A percentile compares a stretch with the other conserved stretches of the same genome.
These are phyloP conservation scores for Yarrowia sp. DNA, from an alignment of 805 yeast species.

Conservation along the genomic window DNA sequence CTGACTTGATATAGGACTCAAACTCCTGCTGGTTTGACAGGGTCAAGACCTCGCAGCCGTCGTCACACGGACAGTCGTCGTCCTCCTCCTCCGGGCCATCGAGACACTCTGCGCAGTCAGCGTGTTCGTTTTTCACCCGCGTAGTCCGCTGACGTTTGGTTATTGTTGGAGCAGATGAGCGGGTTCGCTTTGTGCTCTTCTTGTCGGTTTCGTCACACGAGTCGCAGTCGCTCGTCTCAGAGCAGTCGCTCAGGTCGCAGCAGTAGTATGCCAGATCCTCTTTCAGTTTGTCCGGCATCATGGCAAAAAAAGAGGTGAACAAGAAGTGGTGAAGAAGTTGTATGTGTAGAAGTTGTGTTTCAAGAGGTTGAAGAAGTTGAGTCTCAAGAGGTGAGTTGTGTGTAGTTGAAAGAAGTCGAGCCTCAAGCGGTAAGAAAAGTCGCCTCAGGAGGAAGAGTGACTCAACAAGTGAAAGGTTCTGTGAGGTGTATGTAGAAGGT, in stretches of 20 bases:
- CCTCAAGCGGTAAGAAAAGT: too few relatives aligned
- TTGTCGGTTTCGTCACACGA: constrained; percentile 13
- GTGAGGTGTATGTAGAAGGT: too few relatives aligned
- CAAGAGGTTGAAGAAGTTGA: too few relatives aligned
- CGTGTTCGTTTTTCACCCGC: constrained; percentile 24
- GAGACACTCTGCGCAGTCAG: constrained; percentile 27
- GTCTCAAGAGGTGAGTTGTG: too few relatives aligned
- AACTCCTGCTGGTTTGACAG: constrained; percentile 36
- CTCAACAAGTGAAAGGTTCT: too few relatives aligned
- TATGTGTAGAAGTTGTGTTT: too few relatives aligned
- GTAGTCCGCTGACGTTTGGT: constrained; percentile 23
- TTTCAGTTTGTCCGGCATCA: constrained; percentile 26
- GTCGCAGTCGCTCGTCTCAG: constrained; percentile 36
- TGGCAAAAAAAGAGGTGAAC: background rate
- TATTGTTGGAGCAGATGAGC: background rate
- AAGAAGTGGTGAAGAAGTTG: background rate
- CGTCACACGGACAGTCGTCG: constrained; percentile 31
- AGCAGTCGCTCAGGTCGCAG: constrained; percentile 37
- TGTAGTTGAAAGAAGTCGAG: too few relatives aligned
- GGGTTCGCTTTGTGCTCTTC: constrained; percentile 3
- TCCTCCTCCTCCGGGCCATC: constrained; percentile 29
- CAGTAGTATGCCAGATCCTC: constrained; percentile 35
- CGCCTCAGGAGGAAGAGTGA: too few relatives aligned
- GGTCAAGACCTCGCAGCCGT: constrained; percentile 23
- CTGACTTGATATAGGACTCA: constrained; percentile 16